Conservation (phyloP, 768 basidiomycete species). For the Omphalotus guepiniiformis region DNA sequence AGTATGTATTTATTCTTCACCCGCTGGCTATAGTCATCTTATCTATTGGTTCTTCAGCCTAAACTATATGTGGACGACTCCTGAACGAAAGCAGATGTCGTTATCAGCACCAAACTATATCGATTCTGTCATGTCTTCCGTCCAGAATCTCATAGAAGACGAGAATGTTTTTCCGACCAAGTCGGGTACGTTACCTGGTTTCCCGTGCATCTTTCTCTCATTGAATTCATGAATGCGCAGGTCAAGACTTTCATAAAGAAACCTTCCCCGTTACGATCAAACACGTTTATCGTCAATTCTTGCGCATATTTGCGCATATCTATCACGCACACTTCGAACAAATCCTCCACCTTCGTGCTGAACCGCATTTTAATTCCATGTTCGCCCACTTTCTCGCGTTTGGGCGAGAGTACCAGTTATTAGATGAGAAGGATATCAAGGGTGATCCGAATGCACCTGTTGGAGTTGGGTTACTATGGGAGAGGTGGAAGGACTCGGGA, state of each 20-base stretch:
- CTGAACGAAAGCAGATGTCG: conserved; percentile 81
- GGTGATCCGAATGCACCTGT: conserved; percentile 58
- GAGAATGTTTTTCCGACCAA: conserved; percentile 94
- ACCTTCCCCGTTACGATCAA: conserved; percentile 88
- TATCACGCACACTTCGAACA: conserved; percentile 92
- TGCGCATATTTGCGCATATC: conserved; percentile 95
- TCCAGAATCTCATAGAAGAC: conserved; percentile 92
- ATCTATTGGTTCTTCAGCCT: conserved; percentile 44
- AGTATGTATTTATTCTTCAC: conserved; percentile 44
- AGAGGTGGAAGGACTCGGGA: conserved; percentile 88
- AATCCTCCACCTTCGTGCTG: conserved; percentile 88
- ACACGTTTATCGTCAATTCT: conserved; percentile 93
- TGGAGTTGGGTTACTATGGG: conserved; percentile 78
- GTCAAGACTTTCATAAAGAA: conserved; percentile 74
- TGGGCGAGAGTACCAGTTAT: conserved; percentile 82
- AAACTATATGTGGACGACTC: conserved; percentile 94
- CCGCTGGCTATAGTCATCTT: not conserved
- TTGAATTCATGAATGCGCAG: conserved; percentile 31
- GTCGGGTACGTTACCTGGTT: conserved; percentile 54
- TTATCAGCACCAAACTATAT: conserved; percentile 95
- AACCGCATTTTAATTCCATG: conserved; percentile 94
- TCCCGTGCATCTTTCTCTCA: not conserved
- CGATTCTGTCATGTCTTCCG: conserved; percentile 96
- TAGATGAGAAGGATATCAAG: conserved; percentile 86
- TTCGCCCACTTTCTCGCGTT: conserved; percentile 98